A percentile compares a stretch with the other conserved stretches of the same genome.
phyloP scores from a whole-genome alignment of 2,329 filamentous ascomycete genomes.

The Beauveria bassiana region DNA sequence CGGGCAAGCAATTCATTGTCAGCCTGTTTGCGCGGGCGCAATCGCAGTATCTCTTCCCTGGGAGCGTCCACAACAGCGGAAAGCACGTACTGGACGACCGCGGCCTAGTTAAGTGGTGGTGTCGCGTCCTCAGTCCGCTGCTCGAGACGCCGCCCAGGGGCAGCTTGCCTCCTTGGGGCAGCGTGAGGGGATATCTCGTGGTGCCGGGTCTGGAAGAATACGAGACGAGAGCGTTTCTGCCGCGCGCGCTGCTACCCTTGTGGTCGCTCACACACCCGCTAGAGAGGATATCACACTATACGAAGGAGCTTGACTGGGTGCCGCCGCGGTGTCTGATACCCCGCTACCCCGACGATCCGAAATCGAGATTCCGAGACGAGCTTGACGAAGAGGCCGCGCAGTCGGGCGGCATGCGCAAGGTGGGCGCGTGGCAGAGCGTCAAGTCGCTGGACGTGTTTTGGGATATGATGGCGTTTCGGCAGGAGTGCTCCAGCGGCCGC shows the following conservation, averaged over 20 bases:
- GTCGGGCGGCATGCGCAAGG: conserved; percentile 42
- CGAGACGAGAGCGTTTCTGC: conserved; percentile 74
- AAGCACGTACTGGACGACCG: conserved; percentile 93
- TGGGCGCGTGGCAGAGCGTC: conserved; percentile 75
- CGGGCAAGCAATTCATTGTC: conserved; percentile 62
- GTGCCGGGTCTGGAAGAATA: conserved; percentile 80
- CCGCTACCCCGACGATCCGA: conserved; percentile 90
- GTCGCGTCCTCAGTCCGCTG: conserved; percentile 72
- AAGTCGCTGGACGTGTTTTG: conserved; percentile 86
- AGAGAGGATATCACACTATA: conserved; percentile 53
- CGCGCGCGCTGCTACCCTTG: conserved; percentile 43
- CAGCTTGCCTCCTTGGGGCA: conserved; percentile 30
- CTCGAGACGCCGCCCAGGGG: conserved; percentile 39
- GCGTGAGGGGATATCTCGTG: conserved; percentile 69
- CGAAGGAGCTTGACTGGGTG: conserved; percentile 49
- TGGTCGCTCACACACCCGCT: conserved; percentile 70
- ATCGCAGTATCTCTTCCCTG: conserved; percentile 89
- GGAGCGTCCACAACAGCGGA: conserved; percentile 71
- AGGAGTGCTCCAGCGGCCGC: conserved; percentile 88
- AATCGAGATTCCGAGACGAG: conserved; percentile 80
- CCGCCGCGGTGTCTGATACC: conserved; percentile 81
- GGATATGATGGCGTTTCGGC: conserved; percentile 96
- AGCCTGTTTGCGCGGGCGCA: conserved; percentile 91
- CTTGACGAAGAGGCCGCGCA: conserved; percentile 74
- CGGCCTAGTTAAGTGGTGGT: conserved; percentile 94